Conservation (phyloP, 441 rosid genomes). For the Populus tomentosa region DNA sequence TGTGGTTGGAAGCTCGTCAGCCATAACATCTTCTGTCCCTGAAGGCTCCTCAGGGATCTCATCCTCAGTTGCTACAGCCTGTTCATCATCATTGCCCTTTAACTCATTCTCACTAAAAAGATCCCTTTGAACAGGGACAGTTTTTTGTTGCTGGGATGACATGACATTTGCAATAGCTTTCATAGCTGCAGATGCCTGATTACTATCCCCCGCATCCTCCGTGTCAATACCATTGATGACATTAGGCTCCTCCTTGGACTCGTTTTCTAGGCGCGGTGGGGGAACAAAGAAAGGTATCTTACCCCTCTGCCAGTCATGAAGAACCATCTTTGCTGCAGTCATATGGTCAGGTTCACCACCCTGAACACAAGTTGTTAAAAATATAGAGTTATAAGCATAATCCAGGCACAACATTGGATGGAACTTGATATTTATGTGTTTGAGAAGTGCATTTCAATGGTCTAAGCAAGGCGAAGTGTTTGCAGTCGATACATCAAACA, state of each 20-base stretch:
- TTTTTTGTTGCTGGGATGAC: slow-evolving; percentile 68
- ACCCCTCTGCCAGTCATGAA: slow-evolving; percentile 99
- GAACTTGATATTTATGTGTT: neutral
- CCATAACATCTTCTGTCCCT: slow-evolving; percentile 13
- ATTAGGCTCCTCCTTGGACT: slow-evolving; percentile 27
- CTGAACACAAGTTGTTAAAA: slow-evolving; percentile 22
- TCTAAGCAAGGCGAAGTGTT: no score
- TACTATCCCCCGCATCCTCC: slow-evolving; percentile 44
- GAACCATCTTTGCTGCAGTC: slow-evolving; percentile 93
- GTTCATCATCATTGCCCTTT: slow-evolving; percentile 33
- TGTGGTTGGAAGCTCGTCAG: slow-evolving; percentile 16
- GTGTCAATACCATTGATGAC: slow-evolving; percentile 33
- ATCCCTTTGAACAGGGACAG: slow-evolving; percentile 81
- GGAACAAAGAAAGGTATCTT: slow-evolving; percentile 84
- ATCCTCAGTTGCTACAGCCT: neutral
- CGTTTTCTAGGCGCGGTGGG: slow-evolving; percentile 49
- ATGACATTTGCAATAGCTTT: slow-evolving; percentile 75
- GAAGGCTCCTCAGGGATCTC: slow-evolving; percentile 5
- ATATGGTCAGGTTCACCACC: slow-evolving; percentile 89
- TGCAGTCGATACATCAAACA: no score
- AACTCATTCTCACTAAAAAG: slow-evolving; percentile 62
- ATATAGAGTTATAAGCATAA: neutral
- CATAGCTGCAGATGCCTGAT: slow-evolving; percentile 59
- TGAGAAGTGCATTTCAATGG: neutral
- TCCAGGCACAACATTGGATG: neutral